Evolutionary conservation across 1,284 basidiomycete species (phyloP).

Genomic region (Ustilago hordei): DNA sequence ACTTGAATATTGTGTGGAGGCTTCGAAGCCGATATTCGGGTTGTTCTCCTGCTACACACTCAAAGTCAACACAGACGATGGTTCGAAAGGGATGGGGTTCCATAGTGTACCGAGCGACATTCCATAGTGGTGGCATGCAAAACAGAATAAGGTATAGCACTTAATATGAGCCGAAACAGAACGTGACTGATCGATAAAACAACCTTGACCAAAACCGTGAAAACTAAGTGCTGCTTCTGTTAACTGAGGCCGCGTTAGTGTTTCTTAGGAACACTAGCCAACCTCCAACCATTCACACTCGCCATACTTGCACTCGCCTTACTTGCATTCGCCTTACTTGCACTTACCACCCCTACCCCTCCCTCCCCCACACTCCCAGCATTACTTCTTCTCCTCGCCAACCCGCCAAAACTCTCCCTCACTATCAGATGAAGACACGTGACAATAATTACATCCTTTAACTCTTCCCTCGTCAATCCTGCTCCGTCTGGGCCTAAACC

Average conservation of each 20-base stretch:
- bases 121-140: conserved; percentile 5
- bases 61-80: too few species aligned
- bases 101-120: neutral
- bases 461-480: conserved; percentile 81
- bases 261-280: conserved; percentile 50
- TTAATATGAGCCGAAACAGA: neutral
- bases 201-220: neutral
- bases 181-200: neutral
- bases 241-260: neutral
- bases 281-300: conserved; percentile 41
- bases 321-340: neutral
- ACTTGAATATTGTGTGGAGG: conserved; percentile 3
- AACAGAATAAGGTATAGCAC: conserved; percentile 1
- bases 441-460: conserved; percentile 90
- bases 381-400: conserved; percentile 77
- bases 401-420: conserved; percentile 88
- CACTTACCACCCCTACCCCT: neutral
- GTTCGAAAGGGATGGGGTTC: too few species aligned
- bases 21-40: neutral
- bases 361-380: conserved; percentile 70
- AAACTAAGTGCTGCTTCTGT: neutral
- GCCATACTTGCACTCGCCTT: conserved; percentile 6
- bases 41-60: neutral
- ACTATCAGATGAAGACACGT: conserved; percentile 93
- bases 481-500: conserved; percentile 58